Base-by-base conservation (phyloP, 768 basidiomycete species). In the Phlegmacium glaucopus region DNA sequence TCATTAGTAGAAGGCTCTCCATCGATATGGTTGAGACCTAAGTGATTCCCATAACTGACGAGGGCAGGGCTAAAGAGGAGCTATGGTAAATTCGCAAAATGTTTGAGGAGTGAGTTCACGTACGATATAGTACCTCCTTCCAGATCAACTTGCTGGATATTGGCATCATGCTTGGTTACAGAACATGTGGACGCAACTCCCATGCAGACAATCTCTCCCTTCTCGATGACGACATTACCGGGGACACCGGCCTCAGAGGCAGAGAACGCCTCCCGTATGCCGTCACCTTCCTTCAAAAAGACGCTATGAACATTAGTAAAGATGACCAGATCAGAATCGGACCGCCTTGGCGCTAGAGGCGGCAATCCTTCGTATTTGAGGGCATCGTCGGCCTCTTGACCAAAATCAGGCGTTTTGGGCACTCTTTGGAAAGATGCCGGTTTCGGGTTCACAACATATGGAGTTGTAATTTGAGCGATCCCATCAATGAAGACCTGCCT, bases 401-500 rank as follows among this genome's bases (percentile, higher is more conserved):
- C 74, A 54, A 80, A 88, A 54, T 86, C 71, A 4, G 85, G 83
- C 1, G 76, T 77, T 27, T 68, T 62, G 4, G 83, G 82, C 1
- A 67, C 65, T 7, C 66, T 52, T 55, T 92, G 88, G 51, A 79
- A 70, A 6, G 62, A 46, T 1, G 51, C 39, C 0, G 85, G 79
- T 60, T 92, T 91, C 43, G 65, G 47, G 39, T 69, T 62, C 11
- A 72, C 55, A 47, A 72, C 55, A 47, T 71, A 59, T 0, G 82
- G 78, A 9, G 65, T 56, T 38, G 69, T 57, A 2, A 86, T 56
- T 56, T 94, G 91, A 1, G 85, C 60, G 48, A 93, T 85, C 3
- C 91, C 92, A 54, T 94, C 91, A 50, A 93, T 89, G 66, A 77
- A 90, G 8, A 90, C 87, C 68, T 92, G 89, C 42, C 75, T 72